Conservation (phyloP, 257 asterid genomes). For the Solanum pennellii region DNA sequence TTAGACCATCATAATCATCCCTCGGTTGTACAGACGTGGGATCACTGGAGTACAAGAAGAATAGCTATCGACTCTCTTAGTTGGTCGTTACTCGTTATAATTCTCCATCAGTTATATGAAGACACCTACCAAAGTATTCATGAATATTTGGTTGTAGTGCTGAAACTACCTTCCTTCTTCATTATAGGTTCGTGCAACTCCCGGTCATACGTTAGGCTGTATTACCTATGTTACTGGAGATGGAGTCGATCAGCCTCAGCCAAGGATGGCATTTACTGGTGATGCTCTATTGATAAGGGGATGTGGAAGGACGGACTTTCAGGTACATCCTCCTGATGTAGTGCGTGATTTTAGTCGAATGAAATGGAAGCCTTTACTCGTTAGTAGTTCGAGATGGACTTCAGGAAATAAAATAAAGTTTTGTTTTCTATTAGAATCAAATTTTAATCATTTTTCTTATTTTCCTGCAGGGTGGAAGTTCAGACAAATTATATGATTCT, state of each 20-base stretch:
- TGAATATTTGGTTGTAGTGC: neutral
- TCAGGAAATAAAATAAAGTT: neutral
- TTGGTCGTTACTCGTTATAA: neutral
- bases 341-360: neutral
- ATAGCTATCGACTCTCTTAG: neutral
- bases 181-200: conserved; percentile 85
- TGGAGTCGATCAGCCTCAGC: conserved; percentile 68
- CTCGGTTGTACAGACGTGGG: neutral
- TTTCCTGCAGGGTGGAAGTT: conserved; percentile 82
- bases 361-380: neutral
- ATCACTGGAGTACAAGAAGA: neutral
- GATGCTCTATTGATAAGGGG: conserved; percentile 87
- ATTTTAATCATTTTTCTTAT: neutral
- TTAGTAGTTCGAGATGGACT: neutral
- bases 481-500: conserved; percentile 71
- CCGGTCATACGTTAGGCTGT: conserved; percentile 92
- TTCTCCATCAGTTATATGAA: neutral
- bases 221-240: conserved; percentile 91
- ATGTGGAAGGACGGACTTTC: conserved; percentile 97
- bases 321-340: conserved; percentile 36
- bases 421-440: neutral
- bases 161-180: neutral
- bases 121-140: neutral
- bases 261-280: conserved; percentile 94
- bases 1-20: neutral